Evolutionary conservation across 805 yeast species (phyloP).

Genomic region (Starmerella gropengiesseri): DNA sequence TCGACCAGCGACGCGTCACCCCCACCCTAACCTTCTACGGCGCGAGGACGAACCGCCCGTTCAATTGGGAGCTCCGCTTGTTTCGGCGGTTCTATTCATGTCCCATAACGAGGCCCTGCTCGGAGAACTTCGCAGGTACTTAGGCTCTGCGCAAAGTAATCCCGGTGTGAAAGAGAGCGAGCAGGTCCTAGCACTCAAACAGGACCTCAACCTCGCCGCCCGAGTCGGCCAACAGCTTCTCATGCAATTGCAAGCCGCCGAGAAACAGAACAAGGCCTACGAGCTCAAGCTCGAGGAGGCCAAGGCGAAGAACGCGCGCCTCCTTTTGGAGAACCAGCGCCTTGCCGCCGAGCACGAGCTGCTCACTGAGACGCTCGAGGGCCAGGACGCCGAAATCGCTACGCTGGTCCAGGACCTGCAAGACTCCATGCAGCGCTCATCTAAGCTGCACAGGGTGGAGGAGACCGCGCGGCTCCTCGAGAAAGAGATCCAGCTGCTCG

Average conservation of each 20-base stretch:
- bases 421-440: slow-evolving; percentile 14
- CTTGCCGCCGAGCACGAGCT: slow-evolving; percentile 18
- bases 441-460: slow-evolving; percentile 15
- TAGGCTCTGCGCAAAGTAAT: slow-evolving; percentile 14
- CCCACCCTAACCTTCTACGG: no score
- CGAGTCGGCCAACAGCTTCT: slow-evolving; percentile 23
- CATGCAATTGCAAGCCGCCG: slow-evolving; percentile 20
- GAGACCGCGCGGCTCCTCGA: slow-evolving; percentile 20
- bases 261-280: slow-evolving; percentile 11
- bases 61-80: no score
- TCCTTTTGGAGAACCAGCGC: slow-evolving; percentile 17
- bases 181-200: slow-evolving; percentile 19
- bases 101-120: slow-evolving; percentile 19
- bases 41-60: no score
- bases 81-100: no score
- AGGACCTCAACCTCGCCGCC: slow-evolving; percentile 24
- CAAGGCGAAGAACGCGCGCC: slow-evolving; percentile 11
- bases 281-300: slow-evolving; percentile 14
- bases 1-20: no score
- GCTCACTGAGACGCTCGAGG: slow-evolving; percentile 15
- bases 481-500: slow-evolving; percentile 21
- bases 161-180: slow-evolving; percentile 12
- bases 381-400: slow-evolving; percentile 17
- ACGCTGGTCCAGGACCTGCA: slow-evolving; percentile 12
- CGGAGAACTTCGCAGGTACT: slow-evolving; percentile 19